Conservation (phyloP, 306 rosid genomes). For the Vachellia pachyceras region DNA sequence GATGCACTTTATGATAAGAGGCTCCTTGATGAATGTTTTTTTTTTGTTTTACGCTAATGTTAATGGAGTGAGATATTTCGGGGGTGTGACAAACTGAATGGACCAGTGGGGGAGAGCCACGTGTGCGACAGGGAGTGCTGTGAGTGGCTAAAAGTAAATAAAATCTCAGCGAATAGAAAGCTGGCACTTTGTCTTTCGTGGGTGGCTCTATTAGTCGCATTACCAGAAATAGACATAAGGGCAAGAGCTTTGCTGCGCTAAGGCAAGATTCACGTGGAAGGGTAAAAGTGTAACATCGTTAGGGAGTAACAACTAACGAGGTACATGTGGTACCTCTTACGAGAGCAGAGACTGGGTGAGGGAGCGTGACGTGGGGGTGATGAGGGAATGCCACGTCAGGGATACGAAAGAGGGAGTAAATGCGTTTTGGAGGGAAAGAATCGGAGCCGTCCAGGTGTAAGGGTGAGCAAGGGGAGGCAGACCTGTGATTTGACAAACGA, state of each 20-base stretch:
- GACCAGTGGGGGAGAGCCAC: slow-evolving; percentile 38
- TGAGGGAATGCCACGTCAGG: slow-evolving; percentile 44
- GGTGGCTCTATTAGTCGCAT: neutral
- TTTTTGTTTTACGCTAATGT: no score
- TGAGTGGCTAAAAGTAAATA: neutral
- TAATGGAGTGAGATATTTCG: neutral
- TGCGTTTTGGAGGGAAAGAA: slow-evolving; percentile 56
- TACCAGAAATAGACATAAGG: neutral
- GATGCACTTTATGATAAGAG: no score
- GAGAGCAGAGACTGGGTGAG: neutral
- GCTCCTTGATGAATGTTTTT: no score
- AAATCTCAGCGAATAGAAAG: neutral
- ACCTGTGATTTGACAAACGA: slow-evolving; percentile 61
- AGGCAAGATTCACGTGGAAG: neutral
- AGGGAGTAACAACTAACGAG: neutral
- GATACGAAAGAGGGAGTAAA: neutral
- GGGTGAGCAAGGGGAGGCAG: slow-evolving; percentile 17
- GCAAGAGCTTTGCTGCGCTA: no score
- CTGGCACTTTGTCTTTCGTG: neutral
- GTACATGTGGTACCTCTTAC: neutral
- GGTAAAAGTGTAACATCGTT: neutral
- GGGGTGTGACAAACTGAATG: neutral
- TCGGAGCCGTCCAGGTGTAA: slow-evolving; percentile 46
- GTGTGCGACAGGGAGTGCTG: slow-evolving; percentile 32
- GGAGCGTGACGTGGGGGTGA: slow-evolving; percentile 46